Evolutionary conservation across 2,329 filamentous ascomycete genomes (phyloP).

Genomic region (Triangularia setosa): DNA sequence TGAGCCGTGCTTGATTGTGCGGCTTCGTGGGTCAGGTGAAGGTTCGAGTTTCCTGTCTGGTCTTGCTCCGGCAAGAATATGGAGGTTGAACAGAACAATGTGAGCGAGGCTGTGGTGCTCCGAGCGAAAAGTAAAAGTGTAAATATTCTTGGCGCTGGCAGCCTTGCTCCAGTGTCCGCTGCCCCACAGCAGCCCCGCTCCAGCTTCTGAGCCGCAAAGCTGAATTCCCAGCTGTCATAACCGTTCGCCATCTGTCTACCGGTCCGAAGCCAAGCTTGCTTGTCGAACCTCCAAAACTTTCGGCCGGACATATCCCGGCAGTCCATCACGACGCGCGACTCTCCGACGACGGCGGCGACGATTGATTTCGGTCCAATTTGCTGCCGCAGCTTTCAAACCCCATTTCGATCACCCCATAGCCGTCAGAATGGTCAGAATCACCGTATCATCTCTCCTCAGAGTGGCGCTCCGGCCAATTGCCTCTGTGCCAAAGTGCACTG

Average conservation of each 20-base stretch:
- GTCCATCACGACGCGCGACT: neutral
- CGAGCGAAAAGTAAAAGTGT: neutral
- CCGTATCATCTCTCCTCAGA: slow-evolving; percentile 18
- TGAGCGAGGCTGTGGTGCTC: neutral
- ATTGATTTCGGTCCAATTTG: neutral
- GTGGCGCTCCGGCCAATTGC: slow-evolving; percentile 18
- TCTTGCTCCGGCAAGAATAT: neutral
- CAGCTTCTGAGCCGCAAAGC: neutral
- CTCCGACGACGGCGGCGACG: slow-evolving; percentile 1
- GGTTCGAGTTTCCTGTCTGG: neutral
- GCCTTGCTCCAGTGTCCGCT: neutral
- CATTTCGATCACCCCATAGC: neutral
- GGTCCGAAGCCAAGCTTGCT: neutral
- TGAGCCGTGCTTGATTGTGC: neutral
- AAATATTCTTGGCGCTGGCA: neutral
- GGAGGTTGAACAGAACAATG: neutral
- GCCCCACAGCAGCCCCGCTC: neutral
- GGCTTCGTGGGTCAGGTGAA: neutral
- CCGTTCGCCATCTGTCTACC: neutral
- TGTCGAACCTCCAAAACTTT: slow-evolving; percentile 1
- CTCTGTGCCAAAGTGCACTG: slow-evolving; percentile 4
- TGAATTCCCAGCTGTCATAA: neutral
- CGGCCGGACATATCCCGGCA: neutral
- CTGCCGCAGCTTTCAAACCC: neutral
- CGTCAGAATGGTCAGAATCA: slow-evolving; percentile 14